Evolutionary conservation across 495 filamentous ascomycete species (phyloP), one percentile per base, ranked within the genome.

Genomic region (Lepraria neglecta): DNA sequence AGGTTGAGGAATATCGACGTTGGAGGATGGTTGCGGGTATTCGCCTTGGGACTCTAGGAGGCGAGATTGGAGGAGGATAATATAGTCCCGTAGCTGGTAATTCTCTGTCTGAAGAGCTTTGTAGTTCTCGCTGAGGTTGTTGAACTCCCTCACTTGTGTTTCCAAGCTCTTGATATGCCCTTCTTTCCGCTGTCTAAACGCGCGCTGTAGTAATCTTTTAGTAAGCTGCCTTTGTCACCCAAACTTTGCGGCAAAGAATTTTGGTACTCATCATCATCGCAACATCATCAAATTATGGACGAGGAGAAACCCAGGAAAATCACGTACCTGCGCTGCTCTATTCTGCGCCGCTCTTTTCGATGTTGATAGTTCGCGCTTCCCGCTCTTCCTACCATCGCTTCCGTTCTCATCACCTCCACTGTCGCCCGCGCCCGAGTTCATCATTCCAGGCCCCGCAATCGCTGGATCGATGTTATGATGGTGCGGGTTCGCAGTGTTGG

Each of bases 261-360:
- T 54, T 35, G 10, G 24, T 40, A 54, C 38, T 33, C 7, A 44
- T 14, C 12, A 33, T 65, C 47, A 69, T 60, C 65, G 45, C 31
- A 64, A 53, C 31, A 15, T 57, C 62, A 28, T 51, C 47, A 15
- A 58, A 43, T 45, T 15, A 27, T 38, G 33, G 38, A 47, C 19
- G 35, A 61, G 33, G 12, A 51, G 3, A 46, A 51, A 54, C 30
- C 51, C 58, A 31, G n/a, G 19, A 44, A 64, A 38, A 31, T 15
- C 42, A 76, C 81, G 52, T 82, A 97, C 94, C 86, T 98, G 94
- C 51, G 94, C 94, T 66, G 94, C 94, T 67, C 94, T 81, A 69
- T 98, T 98, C 73, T 98, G 94, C 45, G 95, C 94, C 21, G 94
- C 94, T 64, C 94, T 86, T 76, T 98, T 98, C 48, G 90, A 94